Base-by-base conservation (phyloP, 306 rosid species). In the Rubus idaeus region DNA sequence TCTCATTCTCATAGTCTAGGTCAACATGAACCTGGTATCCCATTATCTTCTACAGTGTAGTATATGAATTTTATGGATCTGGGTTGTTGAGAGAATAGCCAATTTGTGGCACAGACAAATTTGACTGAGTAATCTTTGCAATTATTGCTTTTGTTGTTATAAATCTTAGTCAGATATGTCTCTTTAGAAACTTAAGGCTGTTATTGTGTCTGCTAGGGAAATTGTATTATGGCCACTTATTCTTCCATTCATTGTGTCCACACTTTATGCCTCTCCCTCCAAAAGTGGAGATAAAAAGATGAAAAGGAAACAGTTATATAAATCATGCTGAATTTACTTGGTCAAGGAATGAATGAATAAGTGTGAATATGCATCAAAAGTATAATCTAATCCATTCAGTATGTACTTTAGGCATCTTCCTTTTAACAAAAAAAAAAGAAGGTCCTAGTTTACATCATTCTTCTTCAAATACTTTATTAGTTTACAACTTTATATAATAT, bases 261-360 rank as follows among this genome's bases (percentile, higher is more conserved):
- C 65, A 53, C 10, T n/a, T n/a, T 52, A 10, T 52, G n/a, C 65
- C 37, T n/a, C 75, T 39, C 46, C 60, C 75, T 30, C 63, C n/a
- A 39, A 40, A 71, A 37, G 20, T 5, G 45, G 37, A 49, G 26
- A n/a, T 30, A 21, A 26, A 50, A 49, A 39, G 26, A 5, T 4
- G 35, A 21, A 68, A 68, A 20, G n/a, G 53, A 11, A 20, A 45
- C 51, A 4, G 17, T 4, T n/a, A 2, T 45, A 69, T 47, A 17
- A 6, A 64, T 13, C 39, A 58, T 58, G 64, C 42, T 61, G 42
- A 61, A 30, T 61, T 30, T 23, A 62, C 68, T 35, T 11, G 44
- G 44, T 62, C 68, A 30, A 35, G 44, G 20, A 62, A 13, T 62
- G 17, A 12, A 13, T 21, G 37, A 23, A 26, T 5, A 11, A 23